Percentiles rank a stretch among this genome's conserved stretches.
phyloP scores from a whole-genome alignment of 192 early-diverging fungal genomes.

The Pecoramyces ruminantium region DNA sequence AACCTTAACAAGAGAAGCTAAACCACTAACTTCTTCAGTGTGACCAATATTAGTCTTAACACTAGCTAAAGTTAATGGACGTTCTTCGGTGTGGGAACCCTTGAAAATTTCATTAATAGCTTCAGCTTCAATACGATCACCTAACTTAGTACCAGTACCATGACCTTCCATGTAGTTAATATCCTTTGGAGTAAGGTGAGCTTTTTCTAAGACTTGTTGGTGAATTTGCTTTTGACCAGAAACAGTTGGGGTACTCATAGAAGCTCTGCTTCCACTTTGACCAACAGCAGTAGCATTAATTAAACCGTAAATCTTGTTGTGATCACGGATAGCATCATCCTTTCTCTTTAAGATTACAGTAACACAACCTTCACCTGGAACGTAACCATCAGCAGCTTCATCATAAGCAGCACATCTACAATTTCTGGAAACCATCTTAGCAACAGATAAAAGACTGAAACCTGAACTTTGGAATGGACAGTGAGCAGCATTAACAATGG shows the following conservation, averaged over 20 bases:
- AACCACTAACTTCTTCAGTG: conserved; percentile 2
- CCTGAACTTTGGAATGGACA: conserved; percentile 8
- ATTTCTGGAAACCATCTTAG: conserved; percentile 6
- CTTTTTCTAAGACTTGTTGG: background rate
- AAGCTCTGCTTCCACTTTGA: conserved; percentile 10
- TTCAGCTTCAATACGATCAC: conserved; percentile 16
- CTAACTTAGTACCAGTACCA: conserved; percentile 13
- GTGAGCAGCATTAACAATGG: conserved; percentile 9
- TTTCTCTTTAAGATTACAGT: conserved; percentile 12
- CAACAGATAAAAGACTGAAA: conserved; percentile 1
- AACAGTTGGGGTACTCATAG: background rate
- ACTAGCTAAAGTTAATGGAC: background rate
- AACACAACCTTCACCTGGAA: conserved; percentile 13
- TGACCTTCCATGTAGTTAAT: conserved; percentile 14
- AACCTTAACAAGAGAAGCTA: conserved; percentile 12
- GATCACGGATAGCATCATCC: conserved; percentile 9
- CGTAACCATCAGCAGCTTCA: conserved; percentile 17
- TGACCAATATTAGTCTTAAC: conserved; percentile 16
- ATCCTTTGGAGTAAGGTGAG: conserved; percentile 4
- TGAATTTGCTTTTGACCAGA: background rate
- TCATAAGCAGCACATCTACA: conserved; percentile 13
- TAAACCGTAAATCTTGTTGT: conserved; percentile 14
- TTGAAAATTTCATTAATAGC: conserved; percentile 7
- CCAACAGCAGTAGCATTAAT: conserved; percentile 11
- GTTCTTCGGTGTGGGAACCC: background rate